These are phyloP conservation scores for Paralagenidium karlingii DNA, from an alignment of 352 stramenopile genomes.

Conservation along the genomic window DNA sequence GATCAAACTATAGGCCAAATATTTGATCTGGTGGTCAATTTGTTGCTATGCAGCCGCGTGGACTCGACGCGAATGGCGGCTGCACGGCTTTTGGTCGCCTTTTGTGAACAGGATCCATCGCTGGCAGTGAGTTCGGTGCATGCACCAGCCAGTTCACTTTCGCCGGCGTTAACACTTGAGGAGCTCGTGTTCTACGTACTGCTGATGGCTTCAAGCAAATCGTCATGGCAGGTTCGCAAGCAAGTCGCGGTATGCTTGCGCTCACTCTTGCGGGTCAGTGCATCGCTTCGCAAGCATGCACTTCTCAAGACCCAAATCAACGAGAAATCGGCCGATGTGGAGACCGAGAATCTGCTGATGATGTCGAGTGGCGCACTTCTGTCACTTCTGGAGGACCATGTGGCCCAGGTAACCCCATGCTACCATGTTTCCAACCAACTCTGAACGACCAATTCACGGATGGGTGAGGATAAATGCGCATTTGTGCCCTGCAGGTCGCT, in stretches of 20 bases:
- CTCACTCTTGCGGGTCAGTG: not conserved
- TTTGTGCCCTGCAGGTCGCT: conserved; percentile 13
- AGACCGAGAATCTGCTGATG: conserved; percentile 32
- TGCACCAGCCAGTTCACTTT: conserved; percentile 2
- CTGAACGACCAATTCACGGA: too few relatives aligned
- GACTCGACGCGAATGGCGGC: conserved; percentile 14
- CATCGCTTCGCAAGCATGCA: conserved; percentile 17
- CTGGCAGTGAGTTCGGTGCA: conserved; percentile 13
- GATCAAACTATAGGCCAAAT: conserved; percentile 9
- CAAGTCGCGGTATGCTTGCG: conserved; percentile 28
- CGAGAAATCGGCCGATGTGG: conserved; percentile 21
- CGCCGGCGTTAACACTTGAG: conserved; percentile 9
- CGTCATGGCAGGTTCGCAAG: conserved; percentile 14
- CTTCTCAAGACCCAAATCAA: conserved; percentile 38
- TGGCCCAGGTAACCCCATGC: conserved; percentile 10
- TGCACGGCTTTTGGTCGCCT: conserved; percentile 16
- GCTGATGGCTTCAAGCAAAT: conserved; percentile 22
- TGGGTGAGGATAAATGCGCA: too few relatives aligned
- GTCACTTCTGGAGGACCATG: conserved; percentile 41
- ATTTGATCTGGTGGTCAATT: conserved; percentile 16
- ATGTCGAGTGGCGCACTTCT: conserved; percentile 46
- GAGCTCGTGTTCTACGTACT: conserved; percentile 31
- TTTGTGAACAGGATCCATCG: conserved; percentile 10
- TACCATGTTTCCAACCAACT: too few relatives aligned
- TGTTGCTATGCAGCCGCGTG: conserved; percentile 7